Percentiles rank a stretch among this genome's conserved stretches.
Evolutionary conservation across 1,284 basidiomycete genomes (phyloP).

Genomic region (Tylopilus sp.): DNA sequence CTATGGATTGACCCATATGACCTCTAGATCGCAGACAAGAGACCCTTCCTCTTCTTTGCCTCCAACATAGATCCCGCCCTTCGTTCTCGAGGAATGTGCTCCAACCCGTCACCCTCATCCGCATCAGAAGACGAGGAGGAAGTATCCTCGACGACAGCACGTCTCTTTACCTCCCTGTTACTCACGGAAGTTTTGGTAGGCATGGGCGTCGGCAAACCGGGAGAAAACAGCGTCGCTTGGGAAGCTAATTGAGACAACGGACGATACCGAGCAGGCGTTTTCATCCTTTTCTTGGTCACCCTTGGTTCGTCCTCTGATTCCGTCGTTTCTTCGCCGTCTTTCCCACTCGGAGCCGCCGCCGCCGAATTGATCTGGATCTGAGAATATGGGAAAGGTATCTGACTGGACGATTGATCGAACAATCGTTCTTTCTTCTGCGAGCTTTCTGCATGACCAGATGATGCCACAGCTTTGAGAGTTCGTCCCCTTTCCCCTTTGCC

Average conservation of each 20-base stretch:
- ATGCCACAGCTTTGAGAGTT: conserved; percentile 1
- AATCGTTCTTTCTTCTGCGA: conserved; percentile 31
- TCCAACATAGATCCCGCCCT: conserved; percentile 45
- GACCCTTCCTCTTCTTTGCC: conserved; percentile 25
- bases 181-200: conserved; percentile 18
- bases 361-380: conserved; percentile 32
- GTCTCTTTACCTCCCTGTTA: conserved; percentile 31
- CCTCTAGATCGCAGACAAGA: conserved; percentile 11
- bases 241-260: conserved; percentile 50
- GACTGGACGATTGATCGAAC: conserved; percentile 44
- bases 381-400: conserved; percentile 45
- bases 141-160: conserved; percentile 31
- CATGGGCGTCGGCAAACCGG: conserved; percentile 28
- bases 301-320: conserved; percentile 38
- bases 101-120: conserved; percentile 38
- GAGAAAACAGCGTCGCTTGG: conserved; percentile 41
- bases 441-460: background rate
- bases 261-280: conserved; percentile 36
- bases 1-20: no score
- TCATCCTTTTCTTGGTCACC: conserved; percentile 25
- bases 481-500: conserved; percentile 4
- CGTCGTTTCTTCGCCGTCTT: conserved; percentile 3
- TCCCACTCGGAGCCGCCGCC: background rate
- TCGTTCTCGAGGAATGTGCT: conserved; percentile 57
- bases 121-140: conserved; percentile 39